Evolutionary conservation across 352 stramenopile species (phyloP).

Genomic region (Aphanomyces invadans): DNA sequence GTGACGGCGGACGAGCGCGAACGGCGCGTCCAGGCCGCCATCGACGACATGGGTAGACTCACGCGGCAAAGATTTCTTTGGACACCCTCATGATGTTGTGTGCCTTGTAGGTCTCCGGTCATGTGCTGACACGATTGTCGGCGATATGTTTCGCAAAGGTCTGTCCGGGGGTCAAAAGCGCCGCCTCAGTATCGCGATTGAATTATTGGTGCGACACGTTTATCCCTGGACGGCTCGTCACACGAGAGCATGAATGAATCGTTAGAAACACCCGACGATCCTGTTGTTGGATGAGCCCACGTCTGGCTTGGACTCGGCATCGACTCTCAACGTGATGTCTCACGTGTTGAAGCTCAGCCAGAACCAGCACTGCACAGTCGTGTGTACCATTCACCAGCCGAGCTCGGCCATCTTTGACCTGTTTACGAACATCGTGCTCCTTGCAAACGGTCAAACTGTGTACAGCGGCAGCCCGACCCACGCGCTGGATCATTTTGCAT

Average conservation of each 20-base stretch:
- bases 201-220: conserved; percentile 44
- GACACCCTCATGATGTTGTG: neutral
- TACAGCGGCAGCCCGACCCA: conserved; percentile 65
- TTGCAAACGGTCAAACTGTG: conserved; percentile 74
- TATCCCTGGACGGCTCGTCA: conserved; percentile 25
- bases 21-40: conserved; percentile 35
- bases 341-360: conserved; percentile 49
- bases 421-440: conserved; percentile 74
- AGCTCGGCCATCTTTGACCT: conserved; percentile 31
- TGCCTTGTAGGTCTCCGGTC: conserved; percentile 26
- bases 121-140: conserved; percentile 48
- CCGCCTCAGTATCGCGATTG: conserved; percentile 66
- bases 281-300: conserved; percentile 89
- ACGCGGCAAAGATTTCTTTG: neutral
- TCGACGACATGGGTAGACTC: conserved; percentile 43
- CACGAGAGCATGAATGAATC: neutral
- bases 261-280: conserved; percentile 47
- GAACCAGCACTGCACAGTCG: conserved; percentile 59
- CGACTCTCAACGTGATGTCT: conserved; percentile 76
- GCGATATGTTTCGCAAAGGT: conserved; percentile 79
- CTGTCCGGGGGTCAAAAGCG: conserved; percentile 76
- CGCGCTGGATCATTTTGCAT: conserved; percentile 36
- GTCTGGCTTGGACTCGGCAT: conserved; percentile 82
- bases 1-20: neutral
- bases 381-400: conserved; percentile 30